Conservation (phyloP, 2,329 filamentous ascomycete species). For the Ophiostoma montium region DNA sequence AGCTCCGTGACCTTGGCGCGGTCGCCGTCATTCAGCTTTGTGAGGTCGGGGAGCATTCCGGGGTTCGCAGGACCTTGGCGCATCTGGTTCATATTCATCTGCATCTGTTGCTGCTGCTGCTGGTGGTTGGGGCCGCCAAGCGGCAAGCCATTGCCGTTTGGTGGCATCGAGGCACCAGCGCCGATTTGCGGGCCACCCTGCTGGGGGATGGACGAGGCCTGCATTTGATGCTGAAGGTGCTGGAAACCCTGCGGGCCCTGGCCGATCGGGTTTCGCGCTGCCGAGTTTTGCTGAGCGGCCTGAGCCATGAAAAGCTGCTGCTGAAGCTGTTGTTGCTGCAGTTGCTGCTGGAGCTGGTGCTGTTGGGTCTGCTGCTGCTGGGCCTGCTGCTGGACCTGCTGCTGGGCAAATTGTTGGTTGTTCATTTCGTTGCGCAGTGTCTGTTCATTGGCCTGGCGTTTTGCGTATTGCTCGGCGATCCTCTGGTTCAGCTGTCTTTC, state of each 20-base stretch:
- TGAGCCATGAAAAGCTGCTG: constrained; percentile 36
- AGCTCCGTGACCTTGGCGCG: constrained; percentile 30
- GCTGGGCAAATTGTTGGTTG: constrained; percentile 20
- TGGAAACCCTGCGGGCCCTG: constrained; percentile 40
- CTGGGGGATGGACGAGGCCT: constrained; percentile 36
- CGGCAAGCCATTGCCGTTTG: constrained; percentile 18
- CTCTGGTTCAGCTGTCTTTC: constrained; percentile 33
- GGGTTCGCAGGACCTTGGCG: not conserved
- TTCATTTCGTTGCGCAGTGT: constrained; percentile 35
- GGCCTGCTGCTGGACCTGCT: constrained; percentile 20
- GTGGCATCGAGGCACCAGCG: constrained; percentile 23
- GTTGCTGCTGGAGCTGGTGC: constrained; percentile 21
- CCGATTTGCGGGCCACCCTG: constrained; percentile 28
- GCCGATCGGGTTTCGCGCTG: constrained; percentile 35
- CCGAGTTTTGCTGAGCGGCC: constrained; percentile 23
- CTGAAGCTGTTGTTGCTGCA: constrained; percentile 18
- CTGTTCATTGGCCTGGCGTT: constrained; percentile 35
- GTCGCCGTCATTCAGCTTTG: constrained; percentile 29
- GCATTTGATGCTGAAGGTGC: constrained; percentile 44
- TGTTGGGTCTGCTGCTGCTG: constrained; percentile 22
- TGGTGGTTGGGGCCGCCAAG: constrained; percentile 22
- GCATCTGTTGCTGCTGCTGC: constrained; percentile 20
- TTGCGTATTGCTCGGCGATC: constrained; percentile 33
- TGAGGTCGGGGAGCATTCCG: constrained; percentile 18
- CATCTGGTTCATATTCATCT: constrained; percentile 20